Conservation (phyloP, 768 basidiomycete species). For the Auriculariales sp. region DNA sequence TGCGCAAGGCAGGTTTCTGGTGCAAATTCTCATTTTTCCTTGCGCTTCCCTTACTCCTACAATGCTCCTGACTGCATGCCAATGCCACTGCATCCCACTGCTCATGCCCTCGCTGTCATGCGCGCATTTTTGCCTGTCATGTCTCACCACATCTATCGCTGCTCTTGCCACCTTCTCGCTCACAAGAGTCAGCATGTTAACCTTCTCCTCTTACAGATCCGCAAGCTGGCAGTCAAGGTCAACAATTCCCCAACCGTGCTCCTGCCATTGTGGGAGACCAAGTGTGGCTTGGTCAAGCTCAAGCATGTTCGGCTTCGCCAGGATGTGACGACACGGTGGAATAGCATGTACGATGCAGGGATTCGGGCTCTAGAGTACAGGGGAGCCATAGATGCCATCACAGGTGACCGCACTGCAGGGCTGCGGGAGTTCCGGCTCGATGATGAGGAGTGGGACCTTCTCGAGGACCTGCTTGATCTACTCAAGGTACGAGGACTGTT, state of each 20-base stretch:
- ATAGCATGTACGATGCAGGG: constrained; percentile 25
- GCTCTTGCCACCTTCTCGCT: no score
- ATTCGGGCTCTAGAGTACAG: constrained; percentile 16
- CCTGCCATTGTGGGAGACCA: constrained; percentile 17
- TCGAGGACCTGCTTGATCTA: constrained; percentile 16
- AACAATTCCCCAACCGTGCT: constrained; percentile 16
- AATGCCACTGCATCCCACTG: no score
- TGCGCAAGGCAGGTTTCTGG: no score
- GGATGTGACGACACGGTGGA: constrained; percentile 25
- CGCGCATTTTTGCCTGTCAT: no score
- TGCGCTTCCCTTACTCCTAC: no score
- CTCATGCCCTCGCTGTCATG: no score
- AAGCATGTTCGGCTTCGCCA: constrained; percentile 17
- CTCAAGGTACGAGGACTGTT: constrained; percentile 14
- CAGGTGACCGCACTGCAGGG: constrained; percentile 7
- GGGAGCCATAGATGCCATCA: constrained; percentile 15
- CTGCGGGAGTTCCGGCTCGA: constrained; percentile 15
- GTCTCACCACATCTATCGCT: no score
- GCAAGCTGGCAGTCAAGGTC: constrained; percentile 11
- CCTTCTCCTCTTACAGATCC: constrained; percentile 7
- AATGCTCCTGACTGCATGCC: no score
- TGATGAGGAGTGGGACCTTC: constrained; percentile 19
- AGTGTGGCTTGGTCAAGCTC: constrained; percentile 8
- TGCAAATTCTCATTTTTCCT: no score
- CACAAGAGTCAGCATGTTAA: no score